These are phyloP conservation scores for Saccharum officinarum DNA, from an alignment of 176 grass and related monocot species.

Conservation along the genomic window DNA sequence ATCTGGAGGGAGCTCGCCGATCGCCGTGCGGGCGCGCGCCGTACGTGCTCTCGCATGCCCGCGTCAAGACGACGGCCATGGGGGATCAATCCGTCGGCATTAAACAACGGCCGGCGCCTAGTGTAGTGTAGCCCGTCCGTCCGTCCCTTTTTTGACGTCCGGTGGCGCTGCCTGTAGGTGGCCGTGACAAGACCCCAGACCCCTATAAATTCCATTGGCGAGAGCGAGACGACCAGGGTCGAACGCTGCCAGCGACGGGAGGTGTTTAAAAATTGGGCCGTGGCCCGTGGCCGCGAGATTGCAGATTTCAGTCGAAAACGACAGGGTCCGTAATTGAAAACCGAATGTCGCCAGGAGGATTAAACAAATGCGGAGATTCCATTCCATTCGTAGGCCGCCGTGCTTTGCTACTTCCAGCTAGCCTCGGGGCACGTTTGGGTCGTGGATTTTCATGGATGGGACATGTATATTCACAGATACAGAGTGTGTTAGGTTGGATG, in stretches of 20 bases:
- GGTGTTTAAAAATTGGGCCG: not conserved
- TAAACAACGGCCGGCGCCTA: not conserved
- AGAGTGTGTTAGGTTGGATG: too few relatives aligned
- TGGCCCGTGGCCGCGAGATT: not conserved
- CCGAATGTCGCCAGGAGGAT: not conserved
- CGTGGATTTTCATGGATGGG: too few relatives aligned
- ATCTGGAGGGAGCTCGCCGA: not conserved
- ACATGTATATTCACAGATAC: too few relatives aligned
- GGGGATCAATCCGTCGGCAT: not conserved
- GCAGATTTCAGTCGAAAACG: conserved; percentile 38
- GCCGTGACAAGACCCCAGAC: conserved; percentile 24
- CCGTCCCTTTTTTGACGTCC: too few relatives aligned
- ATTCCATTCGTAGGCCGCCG: conserved; percentile 33
- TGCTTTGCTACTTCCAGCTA: not conserved
- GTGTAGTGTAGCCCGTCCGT: too few relatives aligned
- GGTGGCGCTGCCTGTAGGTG: not conserved
- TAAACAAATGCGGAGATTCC: conserved; percentile 45
- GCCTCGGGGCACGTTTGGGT: too few relatives aligned
- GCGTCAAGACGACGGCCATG: not conserved
- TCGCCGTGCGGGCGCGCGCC: too few relatives aligned
- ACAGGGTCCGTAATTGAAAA: conserved; percentile 32
- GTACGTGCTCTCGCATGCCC: not conserved
- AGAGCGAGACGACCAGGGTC: not conserved
- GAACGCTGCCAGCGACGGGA: conserved; percentile 13
- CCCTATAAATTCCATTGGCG: not conserved